Conservation (phyloP, 257 asterid genomes). For the Salvia miltiorrhiza region DNA sequence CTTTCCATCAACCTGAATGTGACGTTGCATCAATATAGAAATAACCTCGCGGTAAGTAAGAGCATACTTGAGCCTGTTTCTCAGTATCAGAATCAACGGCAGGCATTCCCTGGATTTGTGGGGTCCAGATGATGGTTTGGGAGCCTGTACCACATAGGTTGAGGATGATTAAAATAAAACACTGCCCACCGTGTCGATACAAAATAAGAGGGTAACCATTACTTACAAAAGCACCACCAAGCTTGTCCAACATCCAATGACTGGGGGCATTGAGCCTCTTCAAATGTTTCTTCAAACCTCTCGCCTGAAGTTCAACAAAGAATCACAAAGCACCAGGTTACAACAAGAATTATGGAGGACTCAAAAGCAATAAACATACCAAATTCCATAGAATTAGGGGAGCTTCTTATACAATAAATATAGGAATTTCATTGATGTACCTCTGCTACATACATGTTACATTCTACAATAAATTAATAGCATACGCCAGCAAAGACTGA, state of each 20-base stretch:
- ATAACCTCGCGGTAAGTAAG: conserved; percentile 43
- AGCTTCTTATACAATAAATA: neutral
- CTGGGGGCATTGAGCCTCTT: conserved; percentile 50
- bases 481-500: neutral
- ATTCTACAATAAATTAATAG: neutral
- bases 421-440: neutral
- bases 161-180: neutral
- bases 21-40: conserved; percentile 45
- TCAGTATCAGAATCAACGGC: conserved; percentile 41
- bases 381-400: neutral
- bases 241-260: conserved; percentile 44
- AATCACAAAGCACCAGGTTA: neutral
- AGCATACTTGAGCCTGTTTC: conserved; percentile 45
- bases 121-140: conserved; percentile 47
- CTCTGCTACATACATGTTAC: neutral
- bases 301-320: conserved; percentile 25
- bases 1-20: conserved; percentile 39
- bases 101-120: conserved; percentile 47
- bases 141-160: conserved; percentile 27
- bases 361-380: neutral
- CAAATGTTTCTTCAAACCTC: conserved; percentile 43
- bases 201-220: neutral
- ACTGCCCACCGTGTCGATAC: no score
- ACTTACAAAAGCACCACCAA: conserved; percentile 52
- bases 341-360: neutral